These are phyloP conservation scores for Uronychia binucleata DNA, from an alignment of 73 alveolate genomes.

Conservation along the genomic window DNA sequence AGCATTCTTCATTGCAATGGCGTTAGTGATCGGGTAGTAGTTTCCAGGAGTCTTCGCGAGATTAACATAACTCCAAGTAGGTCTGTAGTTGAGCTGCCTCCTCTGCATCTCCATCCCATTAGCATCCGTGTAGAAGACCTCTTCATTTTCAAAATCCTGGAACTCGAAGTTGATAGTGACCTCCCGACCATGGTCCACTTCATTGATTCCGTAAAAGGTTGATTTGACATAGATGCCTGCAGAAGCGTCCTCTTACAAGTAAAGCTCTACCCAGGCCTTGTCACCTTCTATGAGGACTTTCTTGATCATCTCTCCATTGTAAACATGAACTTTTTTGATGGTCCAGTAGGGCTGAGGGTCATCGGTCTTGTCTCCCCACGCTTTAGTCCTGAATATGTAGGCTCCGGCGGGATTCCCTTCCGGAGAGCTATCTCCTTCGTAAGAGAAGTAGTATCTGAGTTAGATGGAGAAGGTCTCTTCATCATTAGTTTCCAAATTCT, in stretches of 20 bases:
- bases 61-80: constrained; percentile 21
- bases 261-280: not conserved
- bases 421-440: too few relatives aligned
- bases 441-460: constrained; percentile 1
- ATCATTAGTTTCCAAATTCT: not conserved
- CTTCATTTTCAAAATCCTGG: constrained; percentile 17
- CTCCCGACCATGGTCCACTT: constrained; percentile 17
- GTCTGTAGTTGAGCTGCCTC: constrained; percentile 46
- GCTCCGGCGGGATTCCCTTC: constrained; percentile 69
- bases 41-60: constrained; percentile 29
- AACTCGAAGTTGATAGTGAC: constrained; percentile 1
- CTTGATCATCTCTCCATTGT: constrained; percentile 8
- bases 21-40: constrained; percentile 64
- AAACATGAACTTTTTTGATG: not conserved
- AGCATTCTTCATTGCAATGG: constrained; percentile 12
- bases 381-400: constrained; percentile 73
- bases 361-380: constrained; percentile 1
- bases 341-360: constrained; percentile 22
- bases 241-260: constrained; percentile 1
- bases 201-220: constrained; percentile 34
- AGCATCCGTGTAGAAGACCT: constrained; percentile 63
- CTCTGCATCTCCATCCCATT: constrained; percentile 68
- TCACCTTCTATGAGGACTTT: constrained; percentile 1
- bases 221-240: constrained; percentile 65
- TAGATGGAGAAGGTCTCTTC: not conserved